Evolutionary conservation across 208 protist genomes (phyloP), one percentile per base, ranked within the genome.

Genomic region (Trypanosoma platydactyli): DNA sequence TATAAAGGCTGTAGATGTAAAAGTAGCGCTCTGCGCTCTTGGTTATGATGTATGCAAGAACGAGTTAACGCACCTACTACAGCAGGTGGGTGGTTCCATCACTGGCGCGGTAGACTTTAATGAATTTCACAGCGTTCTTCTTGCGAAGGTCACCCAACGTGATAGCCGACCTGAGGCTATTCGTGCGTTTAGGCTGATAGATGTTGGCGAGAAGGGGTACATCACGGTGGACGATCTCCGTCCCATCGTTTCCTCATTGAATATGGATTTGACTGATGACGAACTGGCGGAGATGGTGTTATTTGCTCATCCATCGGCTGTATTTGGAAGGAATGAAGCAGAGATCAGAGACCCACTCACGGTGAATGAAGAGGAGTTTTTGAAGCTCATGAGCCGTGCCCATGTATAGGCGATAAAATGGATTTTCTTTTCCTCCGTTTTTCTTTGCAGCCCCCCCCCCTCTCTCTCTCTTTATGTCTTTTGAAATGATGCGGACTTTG

Each of bases 201-300:
- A 96, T 64, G 83, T 92, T 55, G 91, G 87, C 27, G 92, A 97
- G 68, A 93, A 97, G 58, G 94, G 92, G 4, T 92, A 91, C 63
- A 98, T 98, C 51, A 73, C 81, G 16, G 86, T 99, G 22, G 89
- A 98, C 38, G 98, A 99, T 68, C 81, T 99, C 7, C 97, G 96
- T 56, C 52, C 79, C 13, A 96, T 98, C 35, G 77, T 95, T 16
- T 68, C 94, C 53, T 89, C 94, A 9, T 64, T 99, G 29, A 83
- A 94, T 18, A 89, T 98, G 71, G 80, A 97, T 62, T 64, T 99
- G 58, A 94, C 96, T 25, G 98, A 99, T 68, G 97, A 98, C 22
- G 98, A 99, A 73, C 76, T 99, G 40, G 71, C 89, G 49, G 95
- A 97, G 65, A 99, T 99, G 97, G 94, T 99, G 60, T 84, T 98